Base-by-base conservation (phyloP, 1,284 basidiomycete species). In the Ganoderma sinense region DNA sequence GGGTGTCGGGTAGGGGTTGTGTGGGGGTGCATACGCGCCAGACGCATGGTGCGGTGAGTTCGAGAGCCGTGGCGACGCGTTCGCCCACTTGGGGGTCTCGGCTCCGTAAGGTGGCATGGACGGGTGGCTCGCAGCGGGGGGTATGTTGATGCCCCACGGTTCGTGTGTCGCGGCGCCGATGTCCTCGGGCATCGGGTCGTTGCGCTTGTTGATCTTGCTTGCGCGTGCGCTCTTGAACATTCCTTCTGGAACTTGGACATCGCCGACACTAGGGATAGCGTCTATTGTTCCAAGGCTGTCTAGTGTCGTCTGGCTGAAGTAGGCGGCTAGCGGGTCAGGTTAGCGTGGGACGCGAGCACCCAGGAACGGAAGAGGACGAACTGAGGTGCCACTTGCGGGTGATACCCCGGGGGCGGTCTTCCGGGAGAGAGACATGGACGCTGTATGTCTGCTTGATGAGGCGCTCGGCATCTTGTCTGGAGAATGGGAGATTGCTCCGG, bases 371-470 rank as follows among this genome's bases (percentile, higher is more conserved):
- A 16, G 20, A 33, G 48, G 23, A 63, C 43, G 61, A 80, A 94
- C 92, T 94, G 56, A 94, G 84, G 77, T 94, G 92, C 92, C 92
- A 94, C 79, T 94, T 94, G 72, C 93, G 88, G 65, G 88, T 82
- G 62, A 89, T 84, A 60, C 88, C 89, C 73, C 87, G 87, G 41
- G 86, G 81, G 64, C 87, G 84, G 79, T 93, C 92, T 71, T 86
- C 84, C 36, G 91, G 91, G 65, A 94, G 83, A 55, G 87, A 88
- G 69, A 94, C 92, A 75, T 90, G 87, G 60, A 94, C 93, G 75
- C 91, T 92, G 80, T 93, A 94, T n/a, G 92, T 94, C 79, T 94
- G 92, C 80, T 94, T 94, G 78, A 94, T 91, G 72, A 94, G 83
- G 55, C 78, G 79, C 65, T 80, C 77, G 59, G 75, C 76, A 61